phyloP scores from a whole-genome alignment of 768 basidiomycete species.

The Hebeloma cylindrosporum region DNA sequence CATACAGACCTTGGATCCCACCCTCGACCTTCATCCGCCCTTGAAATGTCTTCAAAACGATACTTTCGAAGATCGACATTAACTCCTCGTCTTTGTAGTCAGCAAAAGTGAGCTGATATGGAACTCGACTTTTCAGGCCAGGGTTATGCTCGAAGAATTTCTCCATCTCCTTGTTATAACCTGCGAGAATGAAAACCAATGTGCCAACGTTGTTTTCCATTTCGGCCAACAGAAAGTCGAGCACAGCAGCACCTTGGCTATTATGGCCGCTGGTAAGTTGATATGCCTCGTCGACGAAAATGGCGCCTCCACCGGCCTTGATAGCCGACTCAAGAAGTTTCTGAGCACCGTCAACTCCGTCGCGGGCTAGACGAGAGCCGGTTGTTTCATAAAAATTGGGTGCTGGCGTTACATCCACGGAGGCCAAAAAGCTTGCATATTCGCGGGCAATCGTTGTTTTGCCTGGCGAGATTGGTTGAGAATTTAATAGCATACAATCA shows the following conservation, averaged over 20 bases:
- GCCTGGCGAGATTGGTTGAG: constrained; percentile 3
- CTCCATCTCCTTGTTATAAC: constrained; percentile 73
- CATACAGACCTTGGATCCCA: constrained; percentile 53
- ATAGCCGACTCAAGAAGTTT: constrained; percentile 47
- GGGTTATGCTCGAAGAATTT: constrained; percentile 78
- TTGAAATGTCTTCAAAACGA: constrained; percentile 44
- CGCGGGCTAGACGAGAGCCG: constrained; percentile 55
- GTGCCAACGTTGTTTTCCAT: constrained; percentile 71
- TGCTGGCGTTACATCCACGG: constrained; percentile 53
- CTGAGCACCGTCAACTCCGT: constrained; percentile 54
- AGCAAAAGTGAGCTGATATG: constrained; percentile 53
- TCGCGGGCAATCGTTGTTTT: constrained; percentile 46
- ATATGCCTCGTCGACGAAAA: constrained; percentile 76
- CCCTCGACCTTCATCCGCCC: constrained; percentile 57
- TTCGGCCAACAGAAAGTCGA: constrained; percentile 71
- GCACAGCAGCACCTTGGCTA: constrained; percentile 51
- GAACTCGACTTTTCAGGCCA: constrained; percentile 65
- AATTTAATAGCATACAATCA: neutral
- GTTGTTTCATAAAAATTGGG: constrained; percentile 60
- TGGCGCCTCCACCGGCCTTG: constrained; percentile 56
- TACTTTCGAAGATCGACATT: constrained; percentile 50
- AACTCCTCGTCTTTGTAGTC: constrained; percentile 64
- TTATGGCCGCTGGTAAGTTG: constrained; percentile 55
- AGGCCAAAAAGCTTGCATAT: constrained; percentile 62
- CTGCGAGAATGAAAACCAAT: constrained; percentile 68